Conservation (phyloP, 345 rosid genomes). For the Aurinia saxatilis region DNA sequence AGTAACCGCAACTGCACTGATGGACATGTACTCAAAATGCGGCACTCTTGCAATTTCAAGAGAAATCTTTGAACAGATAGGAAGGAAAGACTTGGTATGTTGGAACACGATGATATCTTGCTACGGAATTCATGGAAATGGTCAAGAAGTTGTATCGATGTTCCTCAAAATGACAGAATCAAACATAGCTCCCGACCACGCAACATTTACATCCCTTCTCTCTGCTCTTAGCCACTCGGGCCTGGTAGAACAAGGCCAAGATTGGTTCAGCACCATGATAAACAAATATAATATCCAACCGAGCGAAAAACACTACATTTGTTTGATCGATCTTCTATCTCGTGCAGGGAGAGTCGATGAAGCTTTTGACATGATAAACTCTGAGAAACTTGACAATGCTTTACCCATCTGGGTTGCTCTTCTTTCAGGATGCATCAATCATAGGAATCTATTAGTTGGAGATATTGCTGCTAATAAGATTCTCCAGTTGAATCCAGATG, state of each 20-base stretch:
- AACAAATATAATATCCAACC: conserved; percentile 41
- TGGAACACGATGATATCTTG: conserved; percentile 69
- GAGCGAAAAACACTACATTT: conserved; percentile 53
- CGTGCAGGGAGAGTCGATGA: conserved; percentile 64
- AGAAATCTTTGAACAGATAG: conserved; percentile 39
- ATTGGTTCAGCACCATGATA: conserved; percentile 50
- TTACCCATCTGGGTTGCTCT: conserved; percentile 67
- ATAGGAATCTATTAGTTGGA: conserved; percentile 43
- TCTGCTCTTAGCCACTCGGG: conserved; percentile 75
- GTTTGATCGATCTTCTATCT: conserved; percentile 69
- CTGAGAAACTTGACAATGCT: conserved; percentile 40
- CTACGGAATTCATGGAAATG: conserved; percentile 64
- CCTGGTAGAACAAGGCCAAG: conserved; percentile 49
- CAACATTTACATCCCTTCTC: conserved; percentile 64
- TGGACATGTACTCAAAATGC: conserved; percentile 74
- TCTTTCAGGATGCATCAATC: conserved; percentile 66
- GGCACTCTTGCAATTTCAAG: conserved; percentile 43
- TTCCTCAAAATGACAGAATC: conserved; percentile 46
- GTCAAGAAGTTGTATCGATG: conserved; percentile 51
- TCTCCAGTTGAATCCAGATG: conserved; percentile 49
- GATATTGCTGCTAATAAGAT: conserved; percentile 55
- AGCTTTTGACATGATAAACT: conserved; percentile 45
- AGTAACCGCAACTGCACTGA: conserved; percentile 44
- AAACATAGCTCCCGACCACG: conserved; percentile 45
- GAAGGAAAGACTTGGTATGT: conserved; percentile 44